Evolutionary conservation across 352 stramenopile genomes (phyloP).

Genomic region (Blastocystis sp.): DNA sequence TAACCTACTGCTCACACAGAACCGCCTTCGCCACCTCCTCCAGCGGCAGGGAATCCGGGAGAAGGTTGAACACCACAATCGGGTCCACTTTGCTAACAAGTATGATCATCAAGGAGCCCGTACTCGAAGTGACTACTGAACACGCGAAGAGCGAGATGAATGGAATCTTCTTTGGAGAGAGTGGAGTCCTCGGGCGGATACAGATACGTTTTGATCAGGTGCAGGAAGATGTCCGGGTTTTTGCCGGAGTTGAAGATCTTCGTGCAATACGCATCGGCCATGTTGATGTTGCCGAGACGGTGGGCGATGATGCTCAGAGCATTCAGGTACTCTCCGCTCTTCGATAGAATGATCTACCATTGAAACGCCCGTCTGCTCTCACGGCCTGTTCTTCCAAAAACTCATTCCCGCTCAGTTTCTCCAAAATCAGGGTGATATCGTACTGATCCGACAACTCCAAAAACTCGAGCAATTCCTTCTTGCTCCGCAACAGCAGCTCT

Average conservation of each 20-base stretch:
- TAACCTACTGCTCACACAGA: constrained; percentile 1
- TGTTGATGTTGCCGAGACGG: background rate
- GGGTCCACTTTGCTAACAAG: background rate
- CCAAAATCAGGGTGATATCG: background rate
- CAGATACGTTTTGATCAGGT: constrained; percentile 29
- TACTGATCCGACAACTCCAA: constrained; percentile 16
- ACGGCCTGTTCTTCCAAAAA: constrained; percentile 19
- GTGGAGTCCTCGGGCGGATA: background rate
- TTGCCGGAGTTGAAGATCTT: background rate
- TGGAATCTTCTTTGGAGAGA: background rate
- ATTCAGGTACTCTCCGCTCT: background rate
- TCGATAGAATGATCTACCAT: constrained; percentile 27
- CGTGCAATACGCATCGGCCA: constrained; percentile 30
- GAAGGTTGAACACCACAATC: background rate
- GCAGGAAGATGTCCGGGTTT: constrained; percentile 16
- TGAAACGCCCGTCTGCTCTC: background rate
- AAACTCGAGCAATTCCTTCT: constrained; percentile 32
- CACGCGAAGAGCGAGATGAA: background rate
- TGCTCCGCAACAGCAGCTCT: constrained; percentile 1
- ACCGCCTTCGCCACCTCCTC: background rate
- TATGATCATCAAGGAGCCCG: background rate
- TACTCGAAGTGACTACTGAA: constrained; percentile 29
- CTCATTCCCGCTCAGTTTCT: background rate
- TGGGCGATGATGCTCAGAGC: constrained; percentile 32
- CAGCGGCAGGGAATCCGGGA: background rate